phyloP scores from a whole-genome alignment of 139 green algal genomes.

The Cymbomonas tetramitiformis region DNA sequence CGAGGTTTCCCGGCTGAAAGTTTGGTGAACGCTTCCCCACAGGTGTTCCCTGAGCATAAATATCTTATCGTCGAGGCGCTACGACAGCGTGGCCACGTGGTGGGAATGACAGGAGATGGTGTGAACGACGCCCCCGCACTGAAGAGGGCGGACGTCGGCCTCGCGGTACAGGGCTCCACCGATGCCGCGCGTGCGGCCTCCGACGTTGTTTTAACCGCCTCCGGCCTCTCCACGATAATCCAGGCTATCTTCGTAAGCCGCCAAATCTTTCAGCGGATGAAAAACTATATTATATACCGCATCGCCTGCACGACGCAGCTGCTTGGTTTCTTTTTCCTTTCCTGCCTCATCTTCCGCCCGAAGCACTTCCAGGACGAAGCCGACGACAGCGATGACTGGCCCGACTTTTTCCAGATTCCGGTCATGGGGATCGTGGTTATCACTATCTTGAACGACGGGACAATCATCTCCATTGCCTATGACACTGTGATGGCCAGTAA shows the following conservation, averaged over 20 bases:
- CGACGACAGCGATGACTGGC: constrained; percentile 10
- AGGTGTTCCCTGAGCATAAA: constrained; percentile 63
- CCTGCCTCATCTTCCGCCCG: constrained; percentile 49
- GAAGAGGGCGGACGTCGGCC: constrained; percentile 66
- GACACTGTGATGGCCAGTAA: constrained; percentile 50
- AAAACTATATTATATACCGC: constrained; percentile 67
- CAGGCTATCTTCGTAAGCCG: constrained; percentile 50
- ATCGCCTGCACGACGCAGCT: constrained; percentile 48
- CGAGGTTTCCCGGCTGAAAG: too few species aligned
- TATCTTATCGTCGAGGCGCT: constrained; percentile 48
- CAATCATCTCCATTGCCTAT: constrained; percentile 67
- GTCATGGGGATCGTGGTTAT: constrained; percentile 75
- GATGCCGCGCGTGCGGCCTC: constrained; percentile 67
- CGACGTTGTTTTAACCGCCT: constrained; percentile 72
- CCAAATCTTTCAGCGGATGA: constrained; percentile 61
- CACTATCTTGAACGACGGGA: constrained; percentile 73
- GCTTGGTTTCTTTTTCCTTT: constrained; percentile 72
- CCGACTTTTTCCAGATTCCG: constrained; percentile 61
- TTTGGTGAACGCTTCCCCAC: constrained; percentile 68
- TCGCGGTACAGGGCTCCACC: constrained; percentile 59
- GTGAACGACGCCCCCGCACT: constrained; percentile 78
- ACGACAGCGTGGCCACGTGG: constrained; percentile 1
- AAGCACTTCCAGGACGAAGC: constrained; percentile 24
- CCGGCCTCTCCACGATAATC: constrained; percentile 55
- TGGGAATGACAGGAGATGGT: constrained; percentile 71